Base-by-base conservation (phyloP, 2,329 filamentous ascomycete species). In the Monosporascus sp. region DNA sequence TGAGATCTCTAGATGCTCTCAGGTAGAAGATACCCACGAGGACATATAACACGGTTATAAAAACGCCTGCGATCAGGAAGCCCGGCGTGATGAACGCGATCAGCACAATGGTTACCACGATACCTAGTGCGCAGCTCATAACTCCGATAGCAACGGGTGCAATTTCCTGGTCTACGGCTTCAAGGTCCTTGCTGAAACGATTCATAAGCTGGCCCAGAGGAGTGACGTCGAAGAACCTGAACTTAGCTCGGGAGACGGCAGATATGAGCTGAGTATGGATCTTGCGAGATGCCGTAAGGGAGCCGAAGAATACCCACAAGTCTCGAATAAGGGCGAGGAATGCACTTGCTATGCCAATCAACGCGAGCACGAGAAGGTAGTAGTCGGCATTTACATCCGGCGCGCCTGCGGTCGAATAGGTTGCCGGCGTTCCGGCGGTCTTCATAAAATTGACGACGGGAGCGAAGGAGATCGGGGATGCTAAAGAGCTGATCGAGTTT, bases 121-220 rank as follows among this genome's bases (percentile, higher is more conserved):
- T 80, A 35, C 77, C 81, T 55, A 87, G 72, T 1, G 75, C 79
- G 62, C 81, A 87, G n/a, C 77, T 79, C 71, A 87, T 82, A 50
- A 87, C 81, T 51, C 83, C 82, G 61, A 97, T 92, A 22, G 94
- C 93, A 41, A 95, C 86, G 2, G 92, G 90, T 0, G 94, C 92
- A 54, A 99, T 89, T 70, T 99, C 94, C 68, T 99, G 94, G 62
- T 99, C 94, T 20, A 99, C 81, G 11, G 91, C 86, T 69, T 99
- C 92, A 15, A 99, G 82, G 69, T 99, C 94, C 72, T 97, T 97
- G 69, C 93, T 97, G 74, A 99, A 99, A 20, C 94, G 85, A 72
- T 99, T 99, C 87, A 97, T 97, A 64, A 99, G 80, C 71, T 97
- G 93, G 14, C 94, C 94, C 0, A 97, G 81, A 2, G 94, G 94